Percentiles rank a stretch among this genome's conserved stretches.
Conservation (phyloP, 176 grass and related monocot species). For the Phyllostachys edulis region DNA sequence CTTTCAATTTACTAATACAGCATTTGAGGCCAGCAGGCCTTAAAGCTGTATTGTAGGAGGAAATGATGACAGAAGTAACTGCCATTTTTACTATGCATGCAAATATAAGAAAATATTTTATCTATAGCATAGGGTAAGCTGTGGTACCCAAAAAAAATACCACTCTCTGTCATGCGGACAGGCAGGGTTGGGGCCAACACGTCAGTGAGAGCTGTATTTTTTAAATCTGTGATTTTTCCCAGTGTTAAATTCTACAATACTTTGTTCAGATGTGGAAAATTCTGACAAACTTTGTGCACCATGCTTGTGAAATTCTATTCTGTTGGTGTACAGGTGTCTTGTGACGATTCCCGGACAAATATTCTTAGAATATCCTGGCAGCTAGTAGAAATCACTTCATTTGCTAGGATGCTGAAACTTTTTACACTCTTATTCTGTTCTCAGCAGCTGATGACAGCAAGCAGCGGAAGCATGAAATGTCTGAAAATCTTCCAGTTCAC, state of each 20-base stretch:
- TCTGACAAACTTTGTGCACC: background rate
- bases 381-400: background rate
- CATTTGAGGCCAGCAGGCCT: background rate
- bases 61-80: background rate
- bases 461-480: conserved; percentile 2
- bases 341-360: background rate
- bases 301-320: conserved; percentile 5
- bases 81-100: background rate
- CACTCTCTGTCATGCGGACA: background rate
- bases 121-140: background rate
- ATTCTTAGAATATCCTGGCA: background rate
- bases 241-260: background rate
- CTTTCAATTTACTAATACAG: background rate
- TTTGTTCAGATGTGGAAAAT: conserved; percentile 1
- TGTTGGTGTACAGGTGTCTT: background rate
- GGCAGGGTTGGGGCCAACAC: background rate
- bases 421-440: background rate
- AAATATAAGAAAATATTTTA: background rate
- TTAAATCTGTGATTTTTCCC: background rate
- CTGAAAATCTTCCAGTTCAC: conserved; percentile 8
- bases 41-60: background rate
- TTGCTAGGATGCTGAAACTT: background rate
- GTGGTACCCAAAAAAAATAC: background rate
- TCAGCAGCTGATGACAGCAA: conserved; percentile 6
- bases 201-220: background rate